These are phyloP conservation scores for Clohesyomyces aquaticus DNA, from an alignment of 495 filamentous ascomycete genomes.

Conservation along the genomic window DNA sequence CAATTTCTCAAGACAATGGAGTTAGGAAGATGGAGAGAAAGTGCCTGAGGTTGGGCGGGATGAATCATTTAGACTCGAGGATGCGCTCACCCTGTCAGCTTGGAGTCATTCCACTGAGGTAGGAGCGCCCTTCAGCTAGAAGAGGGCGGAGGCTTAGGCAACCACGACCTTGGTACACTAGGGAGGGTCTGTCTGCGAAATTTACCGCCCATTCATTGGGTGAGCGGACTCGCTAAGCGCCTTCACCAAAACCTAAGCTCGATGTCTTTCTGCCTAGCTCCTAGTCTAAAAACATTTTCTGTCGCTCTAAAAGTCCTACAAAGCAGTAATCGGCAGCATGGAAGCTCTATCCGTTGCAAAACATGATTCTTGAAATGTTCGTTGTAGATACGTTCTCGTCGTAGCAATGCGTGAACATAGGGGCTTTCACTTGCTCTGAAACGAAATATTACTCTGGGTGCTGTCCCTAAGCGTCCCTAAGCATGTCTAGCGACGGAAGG, in stretches of 20 bases:
- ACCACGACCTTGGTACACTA: background rate
- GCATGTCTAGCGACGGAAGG: background rate
- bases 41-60: slow-evolving; percentile 17
- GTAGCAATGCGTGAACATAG: background rate
- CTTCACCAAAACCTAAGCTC: no score
- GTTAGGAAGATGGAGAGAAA: slow-evolving; percentile 5
- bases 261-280: no score
- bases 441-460: background rate
- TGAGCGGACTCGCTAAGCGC: no score
- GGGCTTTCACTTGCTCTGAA: background rate
- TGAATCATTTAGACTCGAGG: background rate
- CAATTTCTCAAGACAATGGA: background rate
- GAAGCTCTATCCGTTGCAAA: background rate
- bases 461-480: background rate
- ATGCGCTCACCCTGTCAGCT: background rate
- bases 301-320: background rate
- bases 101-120: slow-evolving; percentile 7
- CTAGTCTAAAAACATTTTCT: background rate
- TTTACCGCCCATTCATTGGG: no score
- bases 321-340: background rate
- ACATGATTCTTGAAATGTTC: background rate
- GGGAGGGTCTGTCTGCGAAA: background rate
- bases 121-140: background rate
- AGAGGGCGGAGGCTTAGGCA: slow-evolving; percentile 3
- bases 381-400: background rate